Evolutionary conservation across 768 basidiomycete genomes (phyloP), one percentile per base, ranked within the genome.

Genomic region (Candolleomyces aberdarensis): DNA sequence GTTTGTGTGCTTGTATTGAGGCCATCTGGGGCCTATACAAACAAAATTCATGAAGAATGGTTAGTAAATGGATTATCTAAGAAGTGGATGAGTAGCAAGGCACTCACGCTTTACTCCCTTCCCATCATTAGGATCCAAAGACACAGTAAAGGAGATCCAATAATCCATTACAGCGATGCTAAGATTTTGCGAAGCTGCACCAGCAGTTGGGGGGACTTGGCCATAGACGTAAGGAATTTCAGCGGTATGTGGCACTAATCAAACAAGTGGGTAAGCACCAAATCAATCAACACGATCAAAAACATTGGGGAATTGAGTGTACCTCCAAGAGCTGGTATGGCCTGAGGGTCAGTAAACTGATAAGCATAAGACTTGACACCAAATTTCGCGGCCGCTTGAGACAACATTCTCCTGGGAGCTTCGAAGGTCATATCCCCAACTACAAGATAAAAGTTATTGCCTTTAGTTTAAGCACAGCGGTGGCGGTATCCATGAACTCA

Each of bases 311-410:
- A 40, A 20, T 17, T 5, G 9, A 36, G 62, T 68, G 29, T 11
- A 76, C 76, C 73, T 66, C 77, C 77, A 14, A 69, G 36, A 19
- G 57, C 55, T 14, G 73, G 68, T 10, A 48, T 54, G 4, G 74
- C 65, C 43, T 76, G 74, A 3, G 75, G 78, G 41, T 80, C 75
- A 1, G 74, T 75, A 62, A 80, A 82, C 3, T 78, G 64, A 63
- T 81, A 83, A 0, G 74, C 78, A 57, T 72, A 81, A 1, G 74
- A 71, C 61, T 73, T 73, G 3, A 77, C 72, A 3, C 78, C 78
- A 11, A 61, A 62, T 2, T 61, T 72, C 20, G 72, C 71, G 1
- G 82, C 78, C 1, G 75, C 77, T 44, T 74, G 74, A 17, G 75
- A 76, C 70, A 73, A 78, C 6, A 66, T 65, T 29, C 81, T 72